Conservation (phyloP, 129 eudicot genomes). For the Glebionis coronaria region DNA sequence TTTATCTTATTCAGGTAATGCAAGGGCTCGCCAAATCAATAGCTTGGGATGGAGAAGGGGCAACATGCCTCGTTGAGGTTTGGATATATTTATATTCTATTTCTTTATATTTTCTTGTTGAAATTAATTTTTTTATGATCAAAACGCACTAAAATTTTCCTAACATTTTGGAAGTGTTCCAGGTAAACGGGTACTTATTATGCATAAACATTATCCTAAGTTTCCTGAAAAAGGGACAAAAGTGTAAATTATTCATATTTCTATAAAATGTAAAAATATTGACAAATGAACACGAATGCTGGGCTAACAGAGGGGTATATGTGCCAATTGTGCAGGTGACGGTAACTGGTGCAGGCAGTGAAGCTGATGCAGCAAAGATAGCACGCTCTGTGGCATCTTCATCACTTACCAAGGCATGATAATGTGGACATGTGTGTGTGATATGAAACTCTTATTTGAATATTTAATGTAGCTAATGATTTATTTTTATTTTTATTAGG, state of each 20-base stretch:
- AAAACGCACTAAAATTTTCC: no score
- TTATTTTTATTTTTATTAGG: constrained; percentile 32
- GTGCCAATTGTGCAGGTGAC: constrained; percentile 47
- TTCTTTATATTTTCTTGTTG: not conserved
- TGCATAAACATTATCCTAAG: no score
- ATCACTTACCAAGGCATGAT: constrained; percentile 47
- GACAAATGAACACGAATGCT: no score
- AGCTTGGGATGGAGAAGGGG: constrained; percentile 99
- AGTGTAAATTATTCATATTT: no score
- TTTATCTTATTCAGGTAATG: constrained; percentile 62
- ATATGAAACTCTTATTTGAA: not conserved
- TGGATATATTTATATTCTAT: constrained; percentile 16
- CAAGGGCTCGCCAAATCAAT: constrained; percentile 99
- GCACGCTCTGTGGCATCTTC: constrained; percentile 94
- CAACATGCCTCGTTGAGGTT: constrained; percentile 95
- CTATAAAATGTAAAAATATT: no score
- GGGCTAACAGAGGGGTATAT: constrained; percentile 14
- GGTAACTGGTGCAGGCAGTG: constrained; percentile 72
- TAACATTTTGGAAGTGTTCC: no score
- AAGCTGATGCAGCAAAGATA: constrained; percentile 83
- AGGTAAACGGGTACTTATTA: no score
- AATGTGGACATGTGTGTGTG: not conserved
- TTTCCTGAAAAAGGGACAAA: no score
- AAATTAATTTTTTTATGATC: no score
- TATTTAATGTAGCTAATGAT: constrained; percentile 16